Base-by-base conservation (phyloP, 495 filamentous ascomycete species). In the Xylaria cubensis region DNA sequence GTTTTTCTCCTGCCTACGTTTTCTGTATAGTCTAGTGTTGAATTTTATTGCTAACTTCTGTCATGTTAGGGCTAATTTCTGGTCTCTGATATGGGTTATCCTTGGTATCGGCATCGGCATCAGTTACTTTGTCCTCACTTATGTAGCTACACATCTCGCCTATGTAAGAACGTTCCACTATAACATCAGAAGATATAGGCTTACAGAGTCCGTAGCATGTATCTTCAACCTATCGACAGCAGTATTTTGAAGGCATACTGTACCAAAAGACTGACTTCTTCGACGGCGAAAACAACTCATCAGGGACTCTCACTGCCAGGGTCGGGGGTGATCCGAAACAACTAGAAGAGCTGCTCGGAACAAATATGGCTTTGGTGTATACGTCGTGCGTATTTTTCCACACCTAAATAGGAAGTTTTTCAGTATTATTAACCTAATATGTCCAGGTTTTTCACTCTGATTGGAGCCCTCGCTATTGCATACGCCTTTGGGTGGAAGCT, bases 211-310 rank as follows among this genome's bases (percentile, higher is more conserved):
- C n/a, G 58, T 66, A 81, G 63, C 75, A 80, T 72, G 81, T 87
- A 69, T 73, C 80, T n/a, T 67, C 85, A 7, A 80, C 81, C 15
- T 90, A 89, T 74, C 83, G 89, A 36, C 83, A 85, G 58, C 84
- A 92, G 74, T 88, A 90, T 71, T 86, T 92, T 67, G 82, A 88
- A 51, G 82, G 81, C 55, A 85, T 89, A 59, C 71, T 91, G 26
- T 81, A 78, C 71, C 87, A 90, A 70, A 87, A 88, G 62, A 87
- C 88, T 24, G 76, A 84, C 0, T 93, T 90, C 78, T 94, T 91
- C 71, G 91, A 94, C 77, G 77, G 80, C 3, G 81, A 86, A 50
- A 86, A 88, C 59, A 91, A 93, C 72, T 85, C 90, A 0, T 82
- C 86, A 7, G 92, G 91, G 3, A 85, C 91, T 15, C 80, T 94